Evolutionary conservation across 2,329 filamentous ascomycete genomes (phyloP).

Genomic region (Pyrenochaeta sp.): DNA sequence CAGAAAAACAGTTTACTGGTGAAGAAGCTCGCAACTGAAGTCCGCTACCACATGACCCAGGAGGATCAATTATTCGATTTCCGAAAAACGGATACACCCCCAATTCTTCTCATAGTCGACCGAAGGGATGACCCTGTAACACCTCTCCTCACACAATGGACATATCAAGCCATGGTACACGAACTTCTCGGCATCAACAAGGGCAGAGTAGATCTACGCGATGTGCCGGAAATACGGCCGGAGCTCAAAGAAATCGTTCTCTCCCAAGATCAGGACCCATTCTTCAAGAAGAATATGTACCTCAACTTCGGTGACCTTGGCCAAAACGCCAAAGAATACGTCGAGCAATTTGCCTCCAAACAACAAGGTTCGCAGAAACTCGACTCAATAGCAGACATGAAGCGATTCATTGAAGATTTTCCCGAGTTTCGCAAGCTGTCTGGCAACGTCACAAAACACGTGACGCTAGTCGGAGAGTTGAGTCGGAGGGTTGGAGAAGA

Average conservation of each 20-base stretch:
- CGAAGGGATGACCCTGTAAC: constrained; percentile 94
- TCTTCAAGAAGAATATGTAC: constrained; percentile 99
- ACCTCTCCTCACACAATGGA: constrained; percentile 95
- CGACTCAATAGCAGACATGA: constrained; percentile 98
- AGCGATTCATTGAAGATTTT: constrained; percentile 98
- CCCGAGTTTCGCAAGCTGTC: constrained; percentile 97
- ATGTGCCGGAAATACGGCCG: constrained; percentile 82
- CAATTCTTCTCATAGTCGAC: constrained; percentile 89
- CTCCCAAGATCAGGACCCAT: constrained; percentile 95
- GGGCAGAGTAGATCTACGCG: constrained; percentile 87
- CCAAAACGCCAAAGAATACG: constrained; percentile 97
- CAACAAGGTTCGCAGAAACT: constrained; percentile 97
- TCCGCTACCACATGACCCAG: constrained; percentile 91
- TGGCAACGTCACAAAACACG: constrained; percentile 98
- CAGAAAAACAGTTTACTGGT: constrained; percentile 88
- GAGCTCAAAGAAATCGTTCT: constrained; percentile 94
- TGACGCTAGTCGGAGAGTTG: constrained; percentile 92
- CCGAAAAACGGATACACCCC: constrained; percentile 90
- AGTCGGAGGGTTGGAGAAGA: constrained; percentile 87
- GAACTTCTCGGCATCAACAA: constrained; percentile 93
- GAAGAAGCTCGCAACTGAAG: constrained; percentile 91
- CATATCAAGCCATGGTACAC: constrained; percentile 99
- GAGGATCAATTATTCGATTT: constrained; percentile 98
- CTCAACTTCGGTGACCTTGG: constrained; percentile 96
- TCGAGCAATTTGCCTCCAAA: constrained; percentile 96